A percentile compares a stretch with the other conserved stretches of the same genome.
These are phyloP conservation scores for Dillenia suffruticosa DNA, from an alignment of 164 flowering plant species.

Conservation along the genomic window DNA sequence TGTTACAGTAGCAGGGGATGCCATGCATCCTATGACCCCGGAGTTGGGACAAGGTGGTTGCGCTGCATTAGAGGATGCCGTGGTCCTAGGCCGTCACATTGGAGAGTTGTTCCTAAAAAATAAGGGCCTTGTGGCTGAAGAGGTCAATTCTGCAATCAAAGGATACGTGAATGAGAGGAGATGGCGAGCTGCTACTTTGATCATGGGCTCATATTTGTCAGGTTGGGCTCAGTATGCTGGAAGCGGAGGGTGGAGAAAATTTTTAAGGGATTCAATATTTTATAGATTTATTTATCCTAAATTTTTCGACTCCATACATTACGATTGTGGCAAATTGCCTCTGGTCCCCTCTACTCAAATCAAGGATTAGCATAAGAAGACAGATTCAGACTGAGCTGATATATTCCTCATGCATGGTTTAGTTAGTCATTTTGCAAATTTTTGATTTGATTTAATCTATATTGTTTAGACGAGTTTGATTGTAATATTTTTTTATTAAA, in stretches of 20 bases:
- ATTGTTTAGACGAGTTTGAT: no score
- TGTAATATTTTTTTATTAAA: no score
- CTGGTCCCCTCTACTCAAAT: background rate
- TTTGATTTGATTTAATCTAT: no score
- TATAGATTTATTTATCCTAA: background rate
- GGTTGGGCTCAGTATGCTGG: background rate
- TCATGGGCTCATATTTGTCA: background rate
- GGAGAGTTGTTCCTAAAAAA: background rate
- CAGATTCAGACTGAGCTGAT: no score
- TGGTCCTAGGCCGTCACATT: background rate
- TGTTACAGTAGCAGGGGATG: slow-evolving; percentile 26
- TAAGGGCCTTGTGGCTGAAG: background rate
- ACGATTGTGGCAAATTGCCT: slow-evolving; percentile 1
- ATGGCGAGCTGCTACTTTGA: background rate
- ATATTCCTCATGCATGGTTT: no score
- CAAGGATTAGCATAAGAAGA: no score
- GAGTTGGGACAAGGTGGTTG: background rate
- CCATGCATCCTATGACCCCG: background rate
- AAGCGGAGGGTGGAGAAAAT: background rate
- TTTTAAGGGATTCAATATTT: background rate
- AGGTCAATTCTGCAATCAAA: no score
- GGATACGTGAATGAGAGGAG: slow-evolving; percentile 3
- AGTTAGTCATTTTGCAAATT: no score
- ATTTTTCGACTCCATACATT: background rate
- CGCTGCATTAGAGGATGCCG: background rate